Evolutionary conservation across 106 monocot genomes (phyloP), one percentile per base, ranked within the genome.

Genomic region (Dendrobium catenatum): DNA sequence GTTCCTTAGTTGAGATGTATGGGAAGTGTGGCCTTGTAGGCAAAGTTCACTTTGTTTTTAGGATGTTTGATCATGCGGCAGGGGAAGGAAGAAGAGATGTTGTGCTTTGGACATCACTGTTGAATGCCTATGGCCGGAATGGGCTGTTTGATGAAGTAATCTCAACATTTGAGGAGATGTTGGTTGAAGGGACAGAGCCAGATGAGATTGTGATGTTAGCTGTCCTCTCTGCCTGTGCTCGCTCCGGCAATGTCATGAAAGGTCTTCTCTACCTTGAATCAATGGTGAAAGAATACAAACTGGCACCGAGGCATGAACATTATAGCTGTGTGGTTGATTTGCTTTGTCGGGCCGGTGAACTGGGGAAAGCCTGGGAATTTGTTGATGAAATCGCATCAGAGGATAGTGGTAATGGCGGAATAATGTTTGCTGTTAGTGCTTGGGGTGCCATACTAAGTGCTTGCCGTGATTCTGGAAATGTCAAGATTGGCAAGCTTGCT

Each of bases 1-100:
- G 88, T 41, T 82, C 79, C 1, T 61, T 95, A 22, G 83, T 95
- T 42, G 90, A 92, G 73, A 92, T 95, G 94, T 95, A 95, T 76
- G 94, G 87, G 15, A 92, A 83, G 76, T 90, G 85, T 29, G 94
- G 90, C 7, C 81, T 84, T 10, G 82, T 80, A n/a, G 40, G 22
- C 22, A 87, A 90, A 40, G 92, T 92, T 61, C 8, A 82, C 59
- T 79, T 77, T 13, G 87, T 85, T 33, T 95, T 95, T 59, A 85
- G 81, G 0, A 42, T 46, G 27, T 77, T 70, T 0, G 73, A 33
- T 7, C 24, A 7, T 11, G 22, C 4, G 47, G 27, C 18, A 48
- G 48, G 31, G 6, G 68, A 41, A 40, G 54, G 66, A 48, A 33
- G 54, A 75, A 84, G 84, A 20, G 92, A 95, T 31, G 80, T 90